Evolutionary conservation across 2,329 filamentous ascomycete species (phyloP).

Genomic region (Aureobasidium uvarum): DNA sequence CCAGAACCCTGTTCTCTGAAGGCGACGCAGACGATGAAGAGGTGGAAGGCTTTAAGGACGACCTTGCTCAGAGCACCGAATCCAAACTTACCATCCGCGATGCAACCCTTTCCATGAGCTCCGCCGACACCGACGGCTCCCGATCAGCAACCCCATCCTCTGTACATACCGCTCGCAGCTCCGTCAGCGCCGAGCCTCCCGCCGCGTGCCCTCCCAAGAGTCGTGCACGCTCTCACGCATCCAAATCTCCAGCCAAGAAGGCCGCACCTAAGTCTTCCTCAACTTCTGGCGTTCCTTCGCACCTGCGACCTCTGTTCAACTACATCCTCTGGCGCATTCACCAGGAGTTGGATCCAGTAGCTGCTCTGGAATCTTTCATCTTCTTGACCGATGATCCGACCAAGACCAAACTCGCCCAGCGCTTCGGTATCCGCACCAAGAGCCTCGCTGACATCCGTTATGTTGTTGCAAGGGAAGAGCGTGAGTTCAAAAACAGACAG

Average conservation of each 20-base stretch:
- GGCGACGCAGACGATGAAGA: slow-evolving; percentile 44
- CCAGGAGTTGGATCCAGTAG: slow-evolving; percentile 49
- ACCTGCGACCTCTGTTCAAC: slow-evolving; percentile 50
- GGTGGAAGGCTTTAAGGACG: slow-evolving; percentile 30
- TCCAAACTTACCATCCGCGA: slow-evolving; percentile 35
- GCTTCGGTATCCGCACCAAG: slow-evolving; percentile 52
- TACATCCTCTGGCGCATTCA: slow-evolving; percentile 54
- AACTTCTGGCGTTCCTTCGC: slow-evolving; percentile 17
- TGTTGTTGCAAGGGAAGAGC: slow-evolving; percentile 50
- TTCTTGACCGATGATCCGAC: slow-evolving; percentile 51
- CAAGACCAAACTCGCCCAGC: slow-evolving; percentile 49
- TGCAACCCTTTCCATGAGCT: slow-evolving; percentile 45
- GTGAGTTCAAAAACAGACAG: slow-evolving; percentile 45
- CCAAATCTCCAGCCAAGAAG: slow-evolving; percentile 16
- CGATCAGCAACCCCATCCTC: slow-evolving; percentile 44
- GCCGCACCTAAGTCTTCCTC: not conserved
- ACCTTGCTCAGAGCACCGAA: slow-evolving; percentile 29
- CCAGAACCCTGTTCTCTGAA: slow-evolving; percentile 51
- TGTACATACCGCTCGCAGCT: slow-evolving; percentile 40
- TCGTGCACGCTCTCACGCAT: slow-evolving; percentile 28
- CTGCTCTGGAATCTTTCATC: slow-evolving; percentile 52
- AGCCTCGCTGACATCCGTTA: slow-evolving; percentile 52
- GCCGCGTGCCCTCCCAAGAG: slow-evolving; percentile 38
- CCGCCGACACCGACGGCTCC: slow-evolving; percentile 43
- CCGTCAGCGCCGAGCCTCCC: slow-evolving; percentile 37